A percentile compares a stretch with the other conserved stretches of the same genome.
phyloP scores from a whole-genome alignment of 2,329 filamentous ascomycete species.

The Talaromyces albobiverticillius region DNA sequence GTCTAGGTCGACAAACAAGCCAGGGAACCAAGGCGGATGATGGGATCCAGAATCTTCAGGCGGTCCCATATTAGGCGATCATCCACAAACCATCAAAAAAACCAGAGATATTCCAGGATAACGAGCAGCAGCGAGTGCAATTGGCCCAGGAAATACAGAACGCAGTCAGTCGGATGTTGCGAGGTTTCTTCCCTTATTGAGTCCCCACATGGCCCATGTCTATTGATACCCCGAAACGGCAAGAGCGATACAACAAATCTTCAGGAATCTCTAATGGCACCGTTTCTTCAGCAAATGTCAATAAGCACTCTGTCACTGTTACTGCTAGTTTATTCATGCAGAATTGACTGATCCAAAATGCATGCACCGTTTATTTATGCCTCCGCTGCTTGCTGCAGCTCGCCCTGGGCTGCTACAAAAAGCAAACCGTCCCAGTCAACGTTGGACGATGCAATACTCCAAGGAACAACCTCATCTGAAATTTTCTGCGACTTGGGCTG shows the following conservation, averaged over 20 bases:
- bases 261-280: background rate
- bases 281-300: background rate
- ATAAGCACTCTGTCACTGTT: background rate
- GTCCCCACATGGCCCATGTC: constrained; percentile 1
- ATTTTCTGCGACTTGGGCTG: background rate
- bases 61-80: background rate
- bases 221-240: constrained; percentile 11
- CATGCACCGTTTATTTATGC: background rate
- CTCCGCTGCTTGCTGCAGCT: background rate
- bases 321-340: constrained; percentile 1
- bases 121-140: background rate
- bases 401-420: background rate
- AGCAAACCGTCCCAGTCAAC: background rate
- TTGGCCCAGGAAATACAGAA: background rate
- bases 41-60: background rate
- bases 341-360: constrained; percentile 7
- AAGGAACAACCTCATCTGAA: background rate
- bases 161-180: constrained; percentile 2
- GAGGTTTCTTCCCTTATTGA: background rate
- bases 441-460: background rate
- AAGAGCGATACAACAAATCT: background rate
- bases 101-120: background rate
- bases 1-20: no score
- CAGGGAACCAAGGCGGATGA: no score
- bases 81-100: background rate